Evolutionary conservation across 768 basidiomycete genomes (phyloP).

Genomic region (Suillus ampliporus): DNA sequence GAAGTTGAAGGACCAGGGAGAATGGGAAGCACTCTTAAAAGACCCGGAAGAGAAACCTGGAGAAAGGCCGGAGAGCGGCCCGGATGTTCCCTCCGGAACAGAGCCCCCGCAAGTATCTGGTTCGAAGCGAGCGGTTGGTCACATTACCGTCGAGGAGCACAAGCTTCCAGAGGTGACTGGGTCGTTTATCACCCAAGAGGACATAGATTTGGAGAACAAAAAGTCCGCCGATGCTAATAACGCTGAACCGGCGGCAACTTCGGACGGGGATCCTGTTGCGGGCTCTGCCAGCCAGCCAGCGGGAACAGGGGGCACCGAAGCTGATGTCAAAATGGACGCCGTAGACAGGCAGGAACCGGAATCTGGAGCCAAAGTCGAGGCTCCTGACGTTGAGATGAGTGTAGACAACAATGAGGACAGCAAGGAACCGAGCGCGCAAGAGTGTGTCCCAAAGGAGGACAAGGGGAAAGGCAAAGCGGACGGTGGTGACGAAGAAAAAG

Average conservation of each 20-base stretch:
- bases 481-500: not conserved
- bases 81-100: not conserved
- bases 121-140: not conserved
- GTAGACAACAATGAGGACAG: not conserved
- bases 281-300: not conserved
- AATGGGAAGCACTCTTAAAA: constrained; percentile 22
- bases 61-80: not conserved
- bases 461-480: constrained; percentile 5
- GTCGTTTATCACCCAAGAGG: not conserved
- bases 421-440: not conserved
- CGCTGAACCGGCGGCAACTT: not conserved
- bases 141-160: not conserved
- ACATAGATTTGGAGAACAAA: not conserved
- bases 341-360: not conserved
- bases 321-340: not conserved
- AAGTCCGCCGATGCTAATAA: not conserved
- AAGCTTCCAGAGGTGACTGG: not conserved
- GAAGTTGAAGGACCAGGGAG: constrained; percentile 27
- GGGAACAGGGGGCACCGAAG: not conserved
- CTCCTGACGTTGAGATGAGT: not conserved
- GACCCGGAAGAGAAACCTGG: not conserved
- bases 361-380: not conserved
- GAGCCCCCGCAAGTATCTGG: not conserved
- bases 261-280: too few relatives aligned
- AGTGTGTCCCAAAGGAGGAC: not conserved